These are phyloP conservation scores for Entelexis paramagnoliae DNA, from an alignment of 1,139 yeast genomes.

Conservation along the genomic window DNA sequence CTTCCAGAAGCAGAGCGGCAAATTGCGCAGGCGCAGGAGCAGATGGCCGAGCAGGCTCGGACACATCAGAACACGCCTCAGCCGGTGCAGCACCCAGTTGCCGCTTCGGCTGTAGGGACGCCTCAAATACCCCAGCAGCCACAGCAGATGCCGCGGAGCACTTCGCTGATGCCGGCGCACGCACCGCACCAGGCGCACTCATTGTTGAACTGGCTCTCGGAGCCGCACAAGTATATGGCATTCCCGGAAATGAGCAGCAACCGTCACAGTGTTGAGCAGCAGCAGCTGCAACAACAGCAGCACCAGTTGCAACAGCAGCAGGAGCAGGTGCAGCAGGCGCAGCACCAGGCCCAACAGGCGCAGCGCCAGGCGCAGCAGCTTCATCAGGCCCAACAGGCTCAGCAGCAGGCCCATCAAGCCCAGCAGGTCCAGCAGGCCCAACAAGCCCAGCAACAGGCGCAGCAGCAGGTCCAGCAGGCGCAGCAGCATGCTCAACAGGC, in stretches of 20 bases:
- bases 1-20: not conserved
- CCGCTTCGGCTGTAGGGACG: not conserved
- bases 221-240: conserved; percentile 16
- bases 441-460: not conserved
- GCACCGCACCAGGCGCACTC: not conserved
- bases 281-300: not conserved
- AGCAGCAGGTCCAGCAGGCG: not conserved
- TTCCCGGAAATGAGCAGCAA: conserved; percentile 11
- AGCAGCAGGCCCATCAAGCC: not conserved
- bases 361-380: not conserved
- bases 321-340: not conserved
- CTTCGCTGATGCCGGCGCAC: not conserved
- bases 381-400: not conserved
- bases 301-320: not conserved
- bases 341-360: not conserved
- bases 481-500: not conserved
- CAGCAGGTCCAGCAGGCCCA: no score
- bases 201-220: conserved; percentile 9
- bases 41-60: not conserved
- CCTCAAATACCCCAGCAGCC: conserved; percentile 2
- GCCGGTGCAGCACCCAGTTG: not conserved
- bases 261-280: not conserved
- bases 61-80: not conserved
- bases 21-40: not conserved
- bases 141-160: not conserved